Base-by-base conservation (phyloP, 2,329 filamentous ascomycete species). In the Parastagonospora avenae region DNA sequence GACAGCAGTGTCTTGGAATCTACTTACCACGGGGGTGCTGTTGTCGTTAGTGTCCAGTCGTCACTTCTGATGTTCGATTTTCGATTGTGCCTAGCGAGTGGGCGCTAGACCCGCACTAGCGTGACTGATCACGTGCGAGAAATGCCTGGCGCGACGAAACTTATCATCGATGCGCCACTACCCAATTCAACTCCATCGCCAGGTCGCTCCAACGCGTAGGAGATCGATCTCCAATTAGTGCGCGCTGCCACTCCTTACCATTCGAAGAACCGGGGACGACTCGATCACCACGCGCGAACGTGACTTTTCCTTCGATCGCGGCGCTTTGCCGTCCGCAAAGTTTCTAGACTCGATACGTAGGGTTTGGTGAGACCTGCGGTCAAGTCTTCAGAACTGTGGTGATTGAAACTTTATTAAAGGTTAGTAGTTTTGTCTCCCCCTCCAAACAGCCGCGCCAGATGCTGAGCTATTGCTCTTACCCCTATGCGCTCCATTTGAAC, bases 21-120 rank as follows among this genome's bases (percentile, higher is more conserved):
- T 50, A 63, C 68, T 68, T 70, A 71, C 68, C 66, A 61, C 62
- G 61, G 65, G 58, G 51, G 62, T 66, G 64, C 55, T 68, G 64
- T 64, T 61, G 67, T 68, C 63, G 64, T 58, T 57, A 57, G 53
- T 48, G 39, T 41, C 39, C 39, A 12, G 37, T 39, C 37, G 37
- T 36, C 15, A 39, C 37, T 39, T 39, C 37, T 39, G 16, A 24
- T 39, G 37, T 27, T 16, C 35, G 37, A 39, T 28, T 39, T 39
- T 39, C 37, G 37, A 39, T 27, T 28, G 37, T 28, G 37, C 37
- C 19, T 24, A 38, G 36, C 36, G 37, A 39, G 37, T 39, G 37
- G 8, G 37, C 37, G 37, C 37, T 39, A 38, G 11, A 8, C 9
- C n/a, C n/a, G 19, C 15, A 27, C 37, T 39, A 27, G 37, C 48